Conservation (phyloP, 306 rosid genomes). For the Astragalus membranaceus region DNA sequence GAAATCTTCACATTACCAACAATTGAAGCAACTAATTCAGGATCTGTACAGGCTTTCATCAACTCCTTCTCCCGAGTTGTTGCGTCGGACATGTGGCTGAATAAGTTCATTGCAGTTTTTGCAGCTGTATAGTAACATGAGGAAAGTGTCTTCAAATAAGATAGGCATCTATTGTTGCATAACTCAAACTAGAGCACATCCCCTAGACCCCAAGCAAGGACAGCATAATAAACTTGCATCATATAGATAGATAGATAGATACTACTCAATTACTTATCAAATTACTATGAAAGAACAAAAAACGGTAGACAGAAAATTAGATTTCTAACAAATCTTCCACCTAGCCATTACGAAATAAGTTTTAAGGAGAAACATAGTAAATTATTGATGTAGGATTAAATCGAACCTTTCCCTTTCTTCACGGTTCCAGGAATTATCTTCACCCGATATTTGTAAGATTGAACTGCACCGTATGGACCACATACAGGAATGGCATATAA, state of each 20-base stretch:
- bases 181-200: neutral
- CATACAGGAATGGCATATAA: conserved; percentile 89
- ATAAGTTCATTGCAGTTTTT: conserved; percentile 85
- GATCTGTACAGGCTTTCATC: conserved; percentile 96
- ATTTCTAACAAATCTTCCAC: neutral
- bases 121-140: conserved; percentile 45
- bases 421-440: conserved; percentile 88
- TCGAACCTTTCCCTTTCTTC: conserved; percentile 88
- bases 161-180: neutral
- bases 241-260: neutral
- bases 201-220: neutral
- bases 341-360: neutral
- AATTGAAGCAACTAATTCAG: conserved; percentile 80
- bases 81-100: conserved; percentile 89
- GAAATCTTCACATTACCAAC: conserved; percentile 82
- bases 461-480: conserved; percentile 82
- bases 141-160: neutral
- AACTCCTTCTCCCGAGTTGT: conserved; percentile 82
- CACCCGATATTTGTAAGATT: conserved; percentile 83
- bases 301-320: neutral
- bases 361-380: neutral
- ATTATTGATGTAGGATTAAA: neutral
- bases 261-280: neutral
- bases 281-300: neutral
- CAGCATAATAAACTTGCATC: neutral